A percentile compares a stretch with the other conserved stretches of the same genome.
Conservation (phyloP, 75 land plant genomes). For the Cryptomeria japonica region DNA sequence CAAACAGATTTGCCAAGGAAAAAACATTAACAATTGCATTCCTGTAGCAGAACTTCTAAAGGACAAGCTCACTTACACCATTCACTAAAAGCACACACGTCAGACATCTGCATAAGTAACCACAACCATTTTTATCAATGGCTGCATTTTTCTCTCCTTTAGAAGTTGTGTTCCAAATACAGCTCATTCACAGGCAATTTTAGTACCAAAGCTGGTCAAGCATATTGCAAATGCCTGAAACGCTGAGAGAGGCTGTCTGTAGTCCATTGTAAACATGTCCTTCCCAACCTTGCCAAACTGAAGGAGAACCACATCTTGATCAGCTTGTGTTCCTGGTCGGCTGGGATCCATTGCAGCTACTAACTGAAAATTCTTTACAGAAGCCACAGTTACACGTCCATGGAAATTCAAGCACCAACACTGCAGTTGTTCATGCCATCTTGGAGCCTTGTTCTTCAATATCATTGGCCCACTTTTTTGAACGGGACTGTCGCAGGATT, state of each 20-base stretch:
- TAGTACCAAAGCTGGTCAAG: slow-evolving; percentile 74
- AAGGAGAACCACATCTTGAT: slow-evolving; percentile 62
- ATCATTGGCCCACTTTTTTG: slow-evolving; percentile 28
- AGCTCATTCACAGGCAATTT: slow-evolving; percentile 62
- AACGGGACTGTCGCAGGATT: neutral
- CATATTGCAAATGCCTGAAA: slow-evolving; percentile 76
- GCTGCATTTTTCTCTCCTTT: neutral
- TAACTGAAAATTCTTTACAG: slow-evolving; percentile 95
- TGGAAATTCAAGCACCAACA: slow-evolving; percentile 99
- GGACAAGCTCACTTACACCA: neutral
- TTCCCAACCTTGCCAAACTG: slow-evolving; percentile 74
- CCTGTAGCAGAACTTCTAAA: slow-evolving; percentile 6
- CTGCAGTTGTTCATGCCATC: slow-evolving; percentile 96
- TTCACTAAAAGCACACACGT: neutral
- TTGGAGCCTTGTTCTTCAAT: slow-evolving; percentile 89
- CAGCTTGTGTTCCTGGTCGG: slow-evolving; percentile 51
- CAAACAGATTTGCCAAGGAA: neutral
- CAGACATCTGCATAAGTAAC: neutral
- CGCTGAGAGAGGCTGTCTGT: slow-evolving; percentile 63
- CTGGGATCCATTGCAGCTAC: slow-evolving; percentile 78
- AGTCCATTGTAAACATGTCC: slow-evolving; percentile 73
- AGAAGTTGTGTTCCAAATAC: slow-evolving; percentile 1
- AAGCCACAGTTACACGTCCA: slow-evolving; percentile 91
- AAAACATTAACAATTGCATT: neutral
- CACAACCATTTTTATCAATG: neutral